Evolutionary conservation across 2,329 filamentous ascomycete species (phyloP).

Genomic region (Fusarium equiseti): DNA sequence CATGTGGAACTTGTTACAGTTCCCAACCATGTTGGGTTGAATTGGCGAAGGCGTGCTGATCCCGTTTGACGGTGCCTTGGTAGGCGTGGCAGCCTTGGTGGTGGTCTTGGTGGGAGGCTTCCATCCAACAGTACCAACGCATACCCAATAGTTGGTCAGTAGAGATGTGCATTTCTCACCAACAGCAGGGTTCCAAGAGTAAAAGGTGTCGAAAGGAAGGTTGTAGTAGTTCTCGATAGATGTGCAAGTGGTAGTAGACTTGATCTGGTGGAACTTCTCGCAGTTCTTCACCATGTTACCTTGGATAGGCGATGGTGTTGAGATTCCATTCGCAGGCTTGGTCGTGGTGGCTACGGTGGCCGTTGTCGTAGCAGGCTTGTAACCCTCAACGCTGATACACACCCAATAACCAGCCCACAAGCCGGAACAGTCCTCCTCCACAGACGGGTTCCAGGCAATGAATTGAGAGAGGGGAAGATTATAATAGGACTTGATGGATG

Average conservation of each 20-base stretch:
- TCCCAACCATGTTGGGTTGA: background rate
- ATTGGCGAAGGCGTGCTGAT: background rate
- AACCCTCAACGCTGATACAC: slow-evolving; percentile 7
- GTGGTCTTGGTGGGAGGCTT: background rate
- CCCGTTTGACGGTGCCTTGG: background rate
- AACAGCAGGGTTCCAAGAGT: background rate
- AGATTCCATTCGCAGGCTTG: background rate
- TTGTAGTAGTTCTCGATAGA: slow-evolving; percentile 40
- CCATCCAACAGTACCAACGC: background rate
- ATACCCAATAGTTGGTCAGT: background rate
- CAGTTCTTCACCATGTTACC: slow-evolving; percentile 49
- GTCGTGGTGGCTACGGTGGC: background rate
- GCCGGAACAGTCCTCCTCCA: background rate
- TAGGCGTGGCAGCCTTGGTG: background rate
- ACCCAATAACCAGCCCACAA: background rate
- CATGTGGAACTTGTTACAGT: background rate
- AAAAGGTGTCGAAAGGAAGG: background rate
- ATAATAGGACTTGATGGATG: background rate
- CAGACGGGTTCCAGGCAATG: slow-evolving; percentile 9
- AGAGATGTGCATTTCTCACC: background rate
- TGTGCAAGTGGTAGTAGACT: slow-evolving; percentile 41
- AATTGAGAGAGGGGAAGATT: background rate
- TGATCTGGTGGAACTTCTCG: slow-evolving; percentile 46
- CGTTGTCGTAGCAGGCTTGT: background rate
- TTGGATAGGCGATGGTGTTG: slow-evolving; percentile 32